Evolutionary conservation across 1,139 yeast species (phyloP), one percentile per base, ranked within the genome.

Genomic region (Pichia sp.): DNA sequence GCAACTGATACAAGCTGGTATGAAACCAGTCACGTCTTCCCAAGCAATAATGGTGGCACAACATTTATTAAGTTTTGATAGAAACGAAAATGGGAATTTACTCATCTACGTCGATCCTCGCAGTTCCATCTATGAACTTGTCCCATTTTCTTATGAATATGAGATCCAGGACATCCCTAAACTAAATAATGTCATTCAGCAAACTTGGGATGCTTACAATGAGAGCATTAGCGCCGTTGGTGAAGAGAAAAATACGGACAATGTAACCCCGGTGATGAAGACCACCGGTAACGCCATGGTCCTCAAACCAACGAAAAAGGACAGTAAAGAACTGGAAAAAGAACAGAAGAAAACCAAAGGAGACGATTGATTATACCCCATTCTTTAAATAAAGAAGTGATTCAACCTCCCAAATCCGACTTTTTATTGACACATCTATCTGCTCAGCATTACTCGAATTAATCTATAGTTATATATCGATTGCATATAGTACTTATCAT

Each of bases 81-180:
- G 47, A 29, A 38, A 39, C 18, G 37, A 40, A 6, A 30, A 35
- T 12, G 48, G 46, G 2, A 36, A 43, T 21, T 24, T 46, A 12
- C 20, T 44, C 30, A 42, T 39, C 1, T 44, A 28, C 21, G 45
- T 41, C 10, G 40, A 40, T 19, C 42, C 36, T 8, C 27, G 34
- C 2, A 37, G 42, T 19, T 33, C 35, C 6, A 26, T 47, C 2
- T 42, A 38, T 28, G 22, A 31, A 4, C 22, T 44, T 7, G 44
- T 47, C 8, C 51, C 51, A 7, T 41, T 42, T 27, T 44, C 42
- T 27, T 41, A 42, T 5, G 51, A 47, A 20, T 47, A 47, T 23
- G 44, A 40, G 29, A 33, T 39, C 17, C 21, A 22, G 8, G 37
- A 37, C 18, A 28, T 36, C 9, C 35, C 40, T 6, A 34, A 37